Evolutionary conservation across 805 yeast species (phyloP).

Genomic region (Monosporozyma yasuniensis): DNA sequence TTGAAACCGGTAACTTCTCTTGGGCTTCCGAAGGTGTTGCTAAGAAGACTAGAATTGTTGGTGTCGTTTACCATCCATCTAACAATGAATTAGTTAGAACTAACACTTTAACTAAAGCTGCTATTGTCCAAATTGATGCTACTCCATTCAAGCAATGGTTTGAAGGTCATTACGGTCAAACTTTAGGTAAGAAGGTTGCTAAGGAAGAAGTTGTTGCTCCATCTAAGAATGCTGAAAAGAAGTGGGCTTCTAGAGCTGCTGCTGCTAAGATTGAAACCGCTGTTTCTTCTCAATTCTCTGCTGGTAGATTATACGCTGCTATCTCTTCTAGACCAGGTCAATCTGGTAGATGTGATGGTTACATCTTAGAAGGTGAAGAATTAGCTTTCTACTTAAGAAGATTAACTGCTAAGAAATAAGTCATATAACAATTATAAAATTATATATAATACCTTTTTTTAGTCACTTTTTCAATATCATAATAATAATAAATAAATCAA

Average conservation of each 20-base stretch:
- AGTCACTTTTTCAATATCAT: not conserved
- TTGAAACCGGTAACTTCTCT: slow-evolving; percentile 98
- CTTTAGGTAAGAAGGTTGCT: slow-evolving; percentile 69
- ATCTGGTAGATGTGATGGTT: slow-evolving; percentile 99
- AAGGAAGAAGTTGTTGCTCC: slow-evolving; percentile 49
- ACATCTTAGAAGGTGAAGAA: slow-evolving; percentile 99
- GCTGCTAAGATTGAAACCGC: slow-evolving; percentile 79
- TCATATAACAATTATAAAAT: slow-evolving; percentile 3
- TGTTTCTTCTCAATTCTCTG: slow-evolving; percentile 92
- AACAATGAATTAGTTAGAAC: slow-evolving; percentile 99
- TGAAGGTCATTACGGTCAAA: slow-evolving; percentile 95
- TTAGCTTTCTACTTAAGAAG: slow-evolving; percentile 99
- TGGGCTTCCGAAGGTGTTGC: slow-evolving; percentile 99
- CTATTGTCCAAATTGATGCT: slow-evolving; percentile 98
- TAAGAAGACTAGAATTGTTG: slow-evolving; percentile 97
- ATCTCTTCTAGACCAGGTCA: slow-evolving; percentile 99
- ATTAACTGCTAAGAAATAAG: slow-evolving; percentile 97
- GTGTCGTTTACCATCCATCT: slow-evolving; percentile 98
- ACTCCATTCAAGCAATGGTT: slow-evolving; percentile 99
- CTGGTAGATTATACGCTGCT: slow-evolving; percentile 98
- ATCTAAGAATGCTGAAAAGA: slow-evolving; percentile 78
- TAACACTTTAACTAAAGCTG: slow-evolving; percentile 97
- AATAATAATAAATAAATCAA: not conserved
- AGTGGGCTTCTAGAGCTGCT: slow-evolving; percentile 87
- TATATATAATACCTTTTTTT: no score